phyloP scores from a whole-genome alignment of 768 basidiomycete genomes.

The Collybiopsis confluens region DNA sequence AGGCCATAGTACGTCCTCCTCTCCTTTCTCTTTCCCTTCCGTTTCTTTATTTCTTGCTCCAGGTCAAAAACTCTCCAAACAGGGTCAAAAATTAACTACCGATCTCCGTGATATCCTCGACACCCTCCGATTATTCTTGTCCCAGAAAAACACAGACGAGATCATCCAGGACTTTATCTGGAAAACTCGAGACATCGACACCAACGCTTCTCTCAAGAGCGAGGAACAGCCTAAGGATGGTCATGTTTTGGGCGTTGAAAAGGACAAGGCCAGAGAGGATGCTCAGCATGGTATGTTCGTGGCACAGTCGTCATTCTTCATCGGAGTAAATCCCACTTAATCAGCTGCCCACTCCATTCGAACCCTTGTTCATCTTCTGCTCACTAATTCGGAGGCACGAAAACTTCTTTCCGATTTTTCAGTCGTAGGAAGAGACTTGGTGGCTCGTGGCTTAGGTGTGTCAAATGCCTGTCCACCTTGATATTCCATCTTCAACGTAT shows the following conservation, averaged over 20 bases:
- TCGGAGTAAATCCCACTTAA: neutral
- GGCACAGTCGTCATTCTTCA: neutral
- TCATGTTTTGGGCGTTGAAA: constrained; percentile 45
- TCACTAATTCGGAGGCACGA: constrained; percentile 91
- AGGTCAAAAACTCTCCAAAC: constrained; percentile 66
- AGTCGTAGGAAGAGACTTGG: constrained; percentile 77
- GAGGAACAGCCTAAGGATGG: constrained; percentile 18
- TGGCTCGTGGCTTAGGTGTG: constrained; percentile 58
- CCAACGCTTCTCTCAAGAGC: constrained; percentile 14
- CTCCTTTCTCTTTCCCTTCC: constrained; percentile 23
- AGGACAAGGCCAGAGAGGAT: constrained; percentile 53
- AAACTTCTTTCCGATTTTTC: constrained; percentile 82
- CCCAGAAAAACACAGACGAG: constrained; percentile 86
- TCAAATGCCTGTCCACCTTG: no score
- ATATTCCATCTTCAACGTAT: neutral
- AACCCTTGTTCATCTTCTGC: constrained; percentile 78
- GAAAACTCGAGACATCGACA: constrained; percentile 59
- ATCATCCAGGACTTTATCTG: constrained; percentile 89
- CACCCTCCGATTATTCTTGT: constrained; percentile 67
- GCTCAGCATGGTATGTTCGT: constrained; percentile 49
- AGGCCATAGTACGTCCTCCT: constrained; percentile 1
- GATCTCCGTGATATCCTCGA: constrained; percentile 79
- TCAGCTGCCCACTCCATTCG: constrained; percentile 81
- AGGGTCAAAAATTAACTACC: constrained; percentile 71
- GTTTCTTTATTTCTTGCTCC: constrained; percentile 44